These are phyloP conservation scores for Gossypium trilobum DNA, from an alignment of 441 rosid species.

Conservation along the genomic window DNA sequence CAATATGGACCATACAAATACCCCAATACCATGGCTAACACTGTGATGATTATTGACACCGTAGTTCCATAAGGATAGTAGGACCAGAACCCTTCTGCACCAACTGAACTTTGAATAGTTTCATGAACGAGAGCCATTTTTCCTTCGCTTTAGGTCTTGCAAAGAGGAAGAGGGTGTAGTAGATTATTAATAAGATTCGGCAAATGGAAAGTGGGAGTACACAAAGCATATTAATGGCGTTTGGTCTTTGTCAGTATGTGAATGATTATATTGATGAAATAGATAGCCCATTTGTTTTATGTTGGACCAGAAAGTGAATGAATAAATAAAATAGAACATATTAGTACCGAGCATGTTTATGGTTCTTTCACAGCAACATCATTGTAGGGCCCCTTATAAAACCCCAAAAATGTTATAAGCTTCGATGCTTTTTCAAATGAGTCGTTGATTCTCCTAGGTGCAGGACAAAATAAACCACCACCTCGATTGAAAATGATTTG, in stretches of 20 bases:
- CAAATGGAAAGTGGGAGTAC: not conserved
- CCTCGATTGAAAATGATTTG: not conserved
- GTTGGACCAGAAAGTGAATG: not conserved
- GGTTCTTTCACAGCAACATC: not conserved
- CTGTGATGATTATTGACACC: constrained; percentile 28
- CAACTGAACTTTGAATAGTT: constrained; percentile 1
- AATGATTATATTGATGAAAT: constrained; percentile 7
- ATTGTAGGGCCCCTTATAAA: not conserved
- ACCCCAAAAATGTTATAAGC: not conserved
- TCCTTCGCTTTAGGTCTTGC: constrained; percentile 12
- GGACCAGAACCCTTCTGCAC: not conserved
- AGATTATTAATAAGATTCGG: not conserved
- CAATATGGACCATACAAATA: constrained; percentile 72
- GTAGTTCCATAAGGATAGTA: not conserved
- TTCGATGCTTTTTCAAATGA: not conserved
- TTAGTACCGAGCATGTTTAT: not conserved
- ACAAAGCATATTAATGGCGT: constrained; percentile 22
- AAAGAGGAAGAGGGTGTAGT: not conserved
- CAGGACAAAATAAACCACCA: not conserved
- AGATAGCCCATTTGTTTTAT: not conserved
- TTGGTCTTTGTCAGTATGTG: constrained; percentile 21
- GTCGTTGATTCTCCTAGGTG: not conserved
- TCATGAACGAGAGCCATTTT: constrained; percentile 13
- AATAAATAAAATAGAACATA: not conserved
- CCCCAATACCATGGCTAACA: constrained; percentile 27